Evolutionary conservation across 2,329 filamentous ascomycete species (phyloP).

Genomic region (Diaporthe velutina): DNA sequence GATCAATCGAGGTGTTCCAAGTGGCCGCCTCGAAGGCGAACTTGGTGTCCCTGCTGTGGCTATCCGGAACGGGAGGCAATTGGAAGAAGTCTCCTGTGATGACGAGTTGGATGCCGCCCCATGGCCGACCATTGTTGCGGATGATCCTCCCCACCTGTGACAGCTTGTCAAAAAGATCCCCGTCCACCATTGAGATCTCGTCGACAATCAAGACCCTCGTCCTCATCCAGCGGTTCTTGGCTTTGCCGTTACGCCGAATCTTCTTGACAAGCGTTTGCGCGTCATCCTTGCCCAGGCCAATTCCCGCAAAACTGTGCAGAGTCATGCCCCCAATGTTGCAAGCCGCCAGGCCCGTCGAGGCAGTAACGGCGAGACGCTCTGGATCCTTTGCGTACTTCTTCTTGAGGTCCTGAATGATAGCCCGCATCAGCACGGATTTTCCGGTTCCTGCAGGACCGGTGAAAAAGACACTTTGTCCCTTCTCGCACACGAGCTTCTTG

Average conservation of each 20-base stretch:
- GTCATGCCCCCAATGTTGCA: conserved; percentile 98
- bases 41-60: conserved; percentile 76
- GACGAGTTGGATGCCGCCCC: conserved; percentile 95
- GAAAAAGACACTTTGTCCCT: conserved; percentile 93
- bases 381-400: conserved; percentile 82
- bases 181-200: conserved; percentile 98
- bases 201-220: conserved; percentile 92
- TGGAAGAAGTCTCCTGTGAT: conserved; percentile 99
- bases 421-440: conserved; percentile 94
- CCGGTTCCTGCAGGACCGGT: conserved; percentile 96
- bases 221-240: conserved; percentile 87
- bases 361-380: conserved; percentile 91
- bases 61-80: conserved; percentile 90
- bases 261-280: conserved; percentile 87
- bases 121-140: conserved; percentile 90
- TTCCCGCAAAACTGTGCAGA: conserved; percentile 94
- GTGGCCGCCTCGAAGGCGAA: conserved; percentile 95
- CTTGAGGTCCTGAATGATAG: conserved; percentile 86
- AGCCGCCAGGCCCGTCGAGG: conserved; percentile 94
- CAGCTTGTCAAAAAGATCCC: conserved; percentile 95
- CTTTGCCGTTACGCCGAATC: conserved; percentile 89
- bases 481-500: conserved; percentile 82
- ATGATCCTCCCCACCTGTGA: conserved; percentile 87
- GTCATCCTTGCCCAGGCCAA: conserved; percentile 93
- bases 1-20: conserved; percentile 92